phyloP scores from a whole-genome alignment of 2,329 filamentous ascomycete species.

The Venturia carpophila region DNA sequence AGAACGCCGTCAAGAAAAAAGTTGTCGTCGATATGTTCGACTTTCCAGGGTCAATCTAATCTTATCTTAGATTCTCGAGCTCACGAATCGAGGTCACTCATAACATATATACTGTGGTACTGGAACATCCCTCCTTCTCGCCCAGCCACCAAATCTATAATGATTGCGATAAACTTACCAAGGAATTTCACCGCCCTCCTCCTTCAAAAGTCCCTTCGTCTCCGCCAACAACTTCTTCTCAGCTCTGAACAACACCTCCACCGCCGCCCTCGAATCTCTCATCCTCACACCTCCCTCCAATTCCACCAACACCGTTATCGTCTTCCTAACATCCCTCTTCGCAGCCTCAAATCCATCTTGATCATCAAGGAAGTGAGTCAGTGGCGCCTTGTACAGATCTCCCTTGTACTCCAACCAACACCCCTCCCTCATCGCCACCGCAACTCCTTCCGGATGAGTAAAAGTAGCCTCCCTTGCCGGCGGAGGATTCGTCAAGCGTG shows the following conservation, averaged over 20 bases:
- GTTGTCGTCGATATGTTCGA: neutral
- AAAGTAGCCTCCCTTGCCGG: neutral
- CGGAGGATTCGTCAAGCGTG: neutral
- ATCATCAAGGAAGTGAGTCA: neutral
- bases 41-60: constrained; percentile 1
- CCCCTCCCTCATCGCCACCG: neutral
- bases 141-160: too few relatives aligned
- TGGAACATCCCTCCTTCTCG: too few relatives aligned
- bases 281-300: neutral
- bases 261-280: neutral
- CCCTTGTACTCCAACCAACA: neutral
- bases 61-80: constrained; percentile 29
- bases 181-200: neutral
- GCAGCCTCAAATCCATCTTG: neutral
- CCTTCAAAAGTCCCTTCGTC: neutral
- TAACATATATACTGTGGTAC: too few relatives aligned
- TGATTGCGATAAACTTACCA: constrained; percentile 20
- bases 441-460: neutral
- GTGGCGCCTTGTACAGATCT: neutral
- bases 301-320: neutral
- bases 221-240: neutral
- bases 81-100: too few relatives aligned
- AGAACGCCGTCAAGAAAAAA: neutral
- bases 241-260: neutral
- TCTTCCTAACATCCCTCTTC: neutral